Percentiles rank a stretch among this genome's conserved stretches.
Conservation (phyloP, 352 stramenopile species). For the Pythium insidiosum region DNA sequence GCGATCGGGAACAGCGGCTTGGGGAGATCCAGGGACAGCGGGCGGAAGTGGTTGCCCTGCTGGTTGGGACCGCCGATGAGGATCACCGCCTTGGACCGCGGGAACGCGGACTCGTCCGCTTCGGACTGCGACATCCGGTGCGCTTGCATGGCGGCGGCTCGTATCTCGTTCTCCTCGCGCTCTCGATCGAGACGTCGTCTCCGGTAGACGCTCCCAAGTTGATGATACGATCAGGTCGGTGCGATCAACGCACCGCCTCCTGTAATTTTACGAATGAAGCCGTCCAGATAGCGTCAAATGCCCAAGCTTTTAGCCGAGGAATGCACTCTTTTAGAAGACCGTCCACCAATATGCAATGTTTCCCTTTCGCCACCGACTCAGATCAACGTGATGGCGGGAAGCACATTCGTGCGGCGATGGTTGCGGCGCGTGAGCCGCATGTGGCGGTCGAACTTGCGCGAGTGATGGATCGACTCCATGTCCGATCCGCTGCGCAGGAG, state of each 20-base stretch:
- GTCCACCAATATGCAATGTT: background rate
- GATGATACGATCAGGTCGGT: background rate
- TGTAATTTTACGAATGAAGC: too few relatives aligned
- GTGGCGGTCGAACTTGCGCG: slow-evolving; percentile 62
- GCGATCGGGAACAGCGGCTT: slow-evolving; percentile 86
- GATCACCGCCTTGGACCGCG: slow-evolving; percentile 79
- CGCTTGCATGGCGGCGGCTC: too few relatives aligned
- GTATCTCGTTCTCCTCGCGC: background rate
- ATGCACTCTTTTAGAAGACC: too few relatives aligned
- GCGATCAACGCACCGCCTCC: too few relatives aligned
- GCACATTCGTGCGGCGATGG: slow-evolving; percentile 32
- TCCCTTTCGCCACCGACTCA: slow-evolving; percentile 2
- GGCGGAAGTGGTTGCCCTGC: slow-evolving; percentile 83
- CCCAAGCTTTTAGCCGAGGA: too few relatives aligned
- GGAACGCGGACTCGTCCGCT: slow-evolving; percentile 44
- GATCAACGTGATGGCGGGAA: slow-evolving; percentile 23
- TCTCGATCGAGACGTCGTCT: background rate
- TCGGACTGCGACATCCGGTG: background rate
- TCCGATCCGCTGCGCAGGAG: slow-evolving; percentile 5
- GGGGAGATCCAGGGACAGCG: slow-evolving; percentile 77
- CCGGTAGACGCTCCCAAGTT: background rate
- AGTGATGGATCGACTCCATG: slow-evolving; percentile 33
- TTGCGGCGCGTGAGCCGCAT: slow-evolving; percentile 59
- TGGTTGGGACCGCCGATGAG: slow-evolving; percentile 83
- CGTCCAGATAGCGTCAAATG: too few relatives aligned